Evolutionary conservation across 352 stramenopile species (phyloP).

Genomic region (Phytophthora citricola): DNA sequence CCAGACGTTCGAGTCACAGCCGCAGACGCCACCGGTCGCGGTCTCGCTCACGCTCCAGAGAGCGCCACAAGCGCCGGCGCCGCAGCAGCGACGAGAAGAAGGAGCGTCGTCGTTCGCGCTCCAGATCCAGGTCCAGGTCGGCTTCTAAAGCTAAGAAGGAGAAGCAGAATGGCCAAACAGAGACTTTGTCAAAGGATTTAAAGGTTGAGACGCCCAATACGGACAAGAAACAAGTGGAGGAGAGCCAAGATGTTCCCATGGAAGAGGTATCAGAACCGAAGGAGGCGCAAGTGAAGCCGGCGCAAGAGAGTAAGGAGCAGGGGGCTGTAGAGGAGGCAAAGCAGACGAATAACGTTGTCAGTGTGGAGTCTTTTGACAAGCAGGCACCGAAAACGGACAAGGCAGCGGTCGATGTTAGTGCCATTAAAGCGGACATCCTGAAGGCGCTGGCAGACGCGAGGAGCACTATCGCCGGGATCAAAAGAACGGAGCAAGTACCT

Average conservation of each 20-base stretch:
- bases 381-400: conserved; percentile 12
- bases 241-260: conserved; percentile 2
- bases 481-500: conserved; percentile 33
- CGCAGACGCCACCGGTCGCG: conserved; percentile 30
- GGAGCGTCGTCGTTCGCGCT: conserved; percentile 5
- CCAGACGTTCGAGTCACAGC: conserved; percentile 27
- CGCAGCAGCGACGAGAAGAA: conserved; percentile 23
- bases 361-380: conserved; percentile 17
- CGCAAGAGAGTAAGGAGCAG: conserved; percentile 16
- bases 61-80: conserved; percentile 34
- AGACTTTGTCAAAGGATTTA: conserved; percentile 7
- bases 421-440: conserved; percentile 84
- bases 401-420: conserved; percentile 62
- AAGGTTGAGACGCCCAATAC: not conserved
- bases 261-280: conserved; percentile 7
- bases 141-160: conserved; percentile 18
- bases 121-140: conserved; percentile 22
- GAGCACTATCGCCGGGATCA: conserved; percentile 80
- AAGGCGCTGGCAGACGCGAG: conserved; percentile 80
- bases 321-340: conserved; percentile 12
- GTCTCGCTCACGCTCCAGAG: conserved; percentile 32
- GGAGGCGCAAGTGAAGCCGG: not conserved
- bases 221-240: conserved; percentile 4
- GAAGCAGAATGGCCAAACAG: conserved; percentile 4
- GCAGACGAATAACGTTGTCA: conserved; percentile 11